phyloP scores from a whole-genome alignment of 2,329 filamentous ascomycete species.

The Trichoderma atroviride region DNA sequence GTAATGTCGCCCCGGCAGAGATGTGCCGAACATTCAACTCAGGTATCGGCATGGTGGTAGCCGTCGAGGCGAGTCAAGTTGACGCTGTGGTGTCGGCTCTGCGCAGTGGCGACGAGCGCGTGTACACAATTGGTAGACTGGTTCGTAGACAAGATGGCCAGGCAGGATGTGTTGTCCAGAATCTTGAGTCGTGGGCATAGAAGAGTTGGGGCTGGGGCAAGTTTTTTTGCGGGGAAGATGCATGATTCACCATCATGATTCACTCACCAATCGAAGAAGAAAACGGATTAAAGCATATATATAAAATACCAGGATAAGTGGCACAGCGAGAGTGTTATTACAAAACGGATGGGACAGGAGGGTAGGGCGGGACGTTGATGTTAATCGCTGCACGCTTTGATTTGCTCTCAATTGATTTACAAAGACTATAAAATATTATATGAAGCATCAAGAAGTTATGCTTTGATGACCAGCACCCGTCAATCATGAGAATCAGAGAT shows the following conservation, averaged over 20 bases:
- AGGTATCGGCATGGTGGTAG: constrained; percentile 90
- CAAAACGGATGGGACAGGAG: constrained; percentile 2
- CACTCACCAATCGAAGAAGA: background rate
- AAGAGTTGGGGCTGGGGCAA: background rate
- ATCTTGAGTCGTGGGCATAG: constrained; percentile 40
- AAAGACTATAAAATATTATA: background rate
- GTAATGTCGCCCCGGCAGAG: constrained; percentile 73
- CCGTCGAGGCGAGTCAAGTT: constrained; percentile 68
- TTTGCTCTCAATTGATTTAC: background rate
- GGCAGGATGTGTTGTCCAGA: constrained; percentile 41
- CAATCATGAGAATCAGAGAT: too few relatives aligned
- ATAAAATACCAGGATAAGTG: constrained; percentile 12
- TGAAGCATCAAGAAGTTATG: background rate
- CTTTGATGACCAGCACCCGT: background rate
- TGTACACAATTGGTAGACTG: constrained; percentile 75
- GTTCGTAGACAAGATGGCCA: constrained; percentile 53
- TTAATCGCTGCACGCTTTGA: background rate
- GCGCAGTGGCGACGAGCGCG: constrained; percentile 65
- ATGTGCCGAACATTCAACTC: constrained; percentile 95
- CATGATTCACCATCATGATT: background rate
- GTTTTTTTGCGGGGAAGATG: background rate
- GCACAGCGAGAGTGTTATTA: constrained; percentile 12
- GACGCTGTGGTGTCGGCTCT: constrained; percentile 63
- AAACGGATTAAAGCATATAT: background rate
- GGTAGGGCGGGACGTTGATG: background rate